Base-by-base conservation (phyloP, 2,329 filamentous ascomycete genomes). In the Alternaria brassicae region DNA sequence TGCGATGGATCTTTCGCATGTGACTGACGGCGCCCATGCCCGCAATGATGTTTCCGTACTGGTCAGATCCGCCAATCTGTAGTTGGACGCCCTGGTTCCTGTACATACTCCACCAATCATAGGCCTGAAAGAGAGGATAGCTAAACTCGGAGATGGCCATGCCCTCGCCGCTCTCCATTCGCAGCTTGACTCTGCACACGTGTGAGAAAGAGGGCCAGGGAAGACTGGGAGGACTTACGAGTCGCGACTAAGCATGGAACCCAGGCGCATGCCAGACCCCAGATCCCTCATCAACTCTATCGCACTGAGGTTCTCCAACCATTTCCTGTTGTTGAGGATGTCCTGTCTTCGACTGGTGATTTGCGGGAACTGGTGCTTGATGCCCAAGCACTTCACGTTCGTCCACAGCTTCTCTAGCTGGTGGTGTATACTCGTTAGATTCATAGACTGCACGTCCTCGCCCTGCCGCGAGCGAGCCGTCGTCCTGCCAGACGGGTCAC, bases 51-150 rank as follows among this genome's bases (percentile, higher is more conserved):
- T 99, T 99, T 63, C 95, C 95, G 75, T 90, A 98, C 80, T 99
- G 95, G 75, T 99, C 95, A 6, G 93, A 93, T 37, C 95, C 95
- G 58, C 95, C 95, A 52, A 99, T 91, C 79, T 99, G 93, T 75
- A 98, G 86, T 73, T 93, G 89, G 9, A 93, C 84, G 47, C 85
- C 83, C 51, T 84, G 85, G 23, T 84, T 83, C 45, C 86, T 84
- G 78, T 91, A 96, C 80, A 98, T 85, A 68, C 91, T 85, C 91
- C 92, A 98, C 87, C 93, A 99, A 77, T 99, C 95, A 90, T 93
- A 98, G 21, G 90, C 93, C 76, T 99, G 95, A 70, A 98, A 87
- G 15, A 99, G 80, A 1, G 96, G 95, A 73, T 99, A 99, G 40
- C 88, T 86, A 77, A 99, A 97, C 75, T 99, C 95, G 34, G 92